Base-by-base conservation (phyloP, 345 rosid genomes). In the Fremontodendron californicum region DNA sequence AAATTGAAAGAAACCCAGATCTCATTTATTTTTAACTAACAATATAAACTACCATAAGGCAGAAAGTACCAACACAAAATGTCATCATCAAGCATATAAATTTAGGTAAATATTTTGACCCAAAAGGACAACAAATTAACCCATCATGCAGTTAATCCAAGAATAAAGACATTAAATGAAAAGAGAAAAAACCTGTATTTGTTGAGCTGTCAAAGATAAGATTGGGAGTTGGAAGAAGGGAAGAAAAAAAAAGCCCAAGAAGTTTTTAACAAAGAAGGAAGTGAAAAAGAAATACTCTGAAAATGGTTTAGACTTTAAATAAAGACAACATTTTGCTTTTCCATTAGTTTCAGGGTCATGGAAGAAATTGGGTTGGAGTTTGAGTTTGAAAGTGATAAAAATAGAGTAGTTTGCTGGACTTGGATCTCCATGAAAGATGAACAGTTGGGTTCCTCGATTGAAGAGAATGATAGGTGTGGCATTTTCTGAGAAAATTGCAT, bases 401-500 rank as follows among this genome's bases (percentile, higher is more conserved):
- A 54, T 19, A 49, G 77, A 43, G 57, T 16, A 42, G 57, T 35
- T 51, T 74, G 75, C 80, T 37, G 46, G 37, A 48, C 77, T 75
- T 77, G 75, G 88, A 86, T 79, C 86, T 81, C 83, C 87, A 83
- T 84, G 88, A 74, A 78, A 71, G 49, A 79, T 75, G 81, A 81
- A 62, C 29, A 76, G 37, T 42, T 61, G 25, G 77, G 68, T 75
- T 77, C 89, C 89, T 87, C 88, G 90, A 82, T 84, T 69, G 75
- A 75, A 82, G 85, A 76, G 89, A 81, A 80, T 31, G 70, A 69
- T 76, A 66, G 87, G 63, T 60, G 83, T 84, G 88, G 83, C 87
- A 85, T 81, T 83, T 82, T 83, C 85, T 81, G 88, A 81, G 84
- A 78, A 71, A 74, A 49, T 31, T 84, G 86, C 85, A 79, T 82